Base-by-base conservation (phyloP, 1,139 yeast genomes). In the Scheffersomyces quercinus region DNA sequence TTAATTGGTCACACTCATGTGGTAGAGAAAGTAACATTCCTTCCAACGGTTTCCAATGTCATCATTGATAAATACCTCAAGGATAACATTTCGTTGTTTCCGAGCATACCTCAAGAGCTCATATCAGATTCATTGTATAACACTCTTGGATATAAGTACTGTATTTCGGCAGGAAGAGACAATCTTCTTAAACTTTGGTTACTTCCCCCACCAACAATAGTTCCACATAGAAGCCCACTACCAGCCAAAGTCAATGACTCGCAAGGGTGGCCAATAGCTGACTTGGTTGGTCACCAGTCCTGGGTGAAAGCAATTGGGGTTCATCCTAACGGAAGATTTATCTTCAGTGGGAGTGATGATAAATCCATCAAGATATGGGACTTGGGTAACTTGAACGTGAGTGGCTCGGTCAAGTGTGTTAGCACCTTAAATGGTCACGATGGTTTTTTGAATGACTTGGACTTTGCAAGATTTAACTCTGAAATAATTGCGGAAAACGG, bases 1-100 rank as follows among this genome's bases (percentile, higher is more conserved):
- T 74, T 88, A 53, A 62, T 84, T 26, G 95, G 95, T 0, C 97
- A 91, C 64, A 77, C 78, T 15, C 96, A 89, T 64, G 97, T 90
- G 11, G 77, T 91, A 11, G 97, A 91, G 59, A 77, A 81, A 36
- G 85, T 81, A 8, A 76, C 75, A 41, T 83, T 89, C 53, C 75
- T 91, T 28, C 96, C 96, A 0, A 49, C 54, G 38, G 53, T 62
- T 1, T 68, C 84, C 3, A 75, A 81, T 55, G 53, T 57, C 33
- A 72, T 71, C 49, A 61, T 87, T 26, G 88, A 84, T 55, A 70
- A 69, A 41, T 62, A 75, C 44, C 67, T 78, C 34, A 65, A 66
- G 14, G 64, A 62, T 29, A 67, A 72, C 50, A 42, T 55, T 11
- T 57, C 58, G 6, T 43, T 62, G 16, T 72, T 64, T 43, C 71